These are phyloP conservation scores for Camelina laxa DNA, from an alignment of 345 rosid genomes.

Conservation along the genomic window DNA sequence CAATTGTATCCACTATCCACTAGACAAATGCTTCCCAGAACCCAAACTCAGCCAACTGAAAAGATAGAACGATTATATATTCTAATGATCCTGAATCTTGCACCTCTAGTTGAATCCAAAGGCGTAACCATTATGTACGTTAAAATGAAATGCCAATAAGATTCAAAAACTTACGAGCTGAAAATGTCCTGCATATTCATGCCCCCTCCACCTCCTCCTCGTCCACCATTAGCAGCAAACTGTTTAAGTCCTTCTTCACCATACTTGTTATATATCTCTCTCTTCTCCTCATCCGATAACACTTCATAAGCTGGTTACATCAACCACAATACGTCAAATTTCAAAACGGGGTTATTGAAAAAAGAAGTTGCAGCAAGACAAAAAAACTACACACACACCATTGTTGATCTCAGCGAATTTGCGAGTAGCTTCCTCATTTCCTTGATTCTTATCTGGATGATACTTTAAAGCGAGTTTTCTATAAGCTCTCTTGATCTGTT, in stretches of 20 bases:
- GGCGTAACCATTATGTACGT: not conserved
- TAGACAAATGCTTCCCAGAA: not conserved
- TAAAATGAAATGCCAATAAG: not conserved
- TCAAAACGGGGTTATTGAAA: not conserved
- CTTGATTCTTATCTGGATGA: constrained; percentile 97
- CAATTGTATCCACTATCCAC: not conserved
- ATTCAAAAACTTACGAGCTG: constrained; percentile 32
- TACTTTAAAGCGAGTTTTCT: constrained; percentile 96
- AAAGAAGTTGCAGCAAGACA: not conserved
- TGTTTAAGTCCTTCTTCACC: constrained; percentile 98
- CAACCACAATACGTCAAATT: constrained; percentile 18
- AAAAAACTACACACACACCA: constrained; percentile 49
- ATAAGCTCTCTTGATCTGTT: constrained; percentile 97
- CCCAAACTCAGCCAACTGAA: not conserved
- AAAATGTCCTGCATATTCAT: constrained; percentile 44
- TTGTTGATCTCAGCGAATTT: constrained; percentile 89
- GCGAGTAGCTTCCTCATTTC: constrained; percentile 91
- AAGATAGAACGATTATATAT: not conserved
- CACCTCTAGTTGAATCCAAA: constrained; percentile 1
- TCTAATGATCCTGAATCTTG: not conserved
- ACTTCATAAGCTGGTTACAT: constrained; percentile 85
- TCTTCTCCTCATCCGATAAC: constrained; percentile 89
- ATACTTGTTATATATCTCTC: constrained; percentile 76
- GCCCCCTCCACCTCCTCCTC: constrained; percentile 71
- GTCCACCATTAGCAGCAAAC: constrained; percentile 85